A percentile compares a stretch with the other conserved stretches of the same genome.
Conservation (phyloP, 768 basidiomycete genomes). For the Mycena filopes region DNA sequence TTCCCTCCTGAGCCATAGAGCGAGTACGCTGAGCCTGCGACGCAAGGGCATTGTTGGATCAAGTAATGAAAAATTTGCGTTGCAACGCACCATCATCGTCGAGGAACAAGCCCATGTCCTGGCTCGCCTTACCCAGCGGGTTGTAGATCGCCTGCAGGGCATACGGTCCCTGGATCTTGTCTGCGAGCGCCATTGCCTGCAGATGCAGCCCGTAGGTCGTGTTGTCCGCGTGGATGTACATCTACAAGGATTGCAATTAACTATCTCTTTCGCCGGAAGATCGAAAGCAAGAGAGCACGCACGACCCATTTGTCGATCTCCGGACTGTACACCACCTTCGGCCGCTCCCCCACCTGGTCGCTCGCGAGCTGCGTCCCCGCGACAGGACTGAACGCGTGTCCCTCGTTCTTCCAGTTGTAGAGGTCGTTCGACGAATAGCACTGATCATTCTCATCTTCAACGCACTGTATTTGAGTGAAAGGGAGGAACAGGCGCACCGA, state of each 20-base stretch:
- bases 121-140: constrained; percentile 23
- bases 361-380: constrained; percentile 24
- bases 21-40: constrained; percentile 21
- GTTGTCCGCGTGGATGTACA: constrained; percentile 27
- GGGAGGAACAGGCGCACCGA: constrained; percentile 15
- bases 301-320: constrained; percentile 23
- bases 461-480: constrained; percentile 4
- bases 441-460: constrained; percentile 19
- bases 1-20: constrained; percentile 26
- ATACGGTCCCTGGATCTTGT: constrained; percentile 23
- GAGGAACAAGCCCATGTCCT: constrained; percentile 27
- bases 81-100: constrained; percentile 23
- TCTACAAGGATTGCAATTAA: constrained; percentile 17
- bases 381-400: constrained; percentile 22
- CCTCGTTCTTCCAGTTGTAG: constrained; percentile 28
- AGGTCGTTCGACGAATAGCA: constrained; percentile 27
- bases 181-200: constrained; percentile 23
- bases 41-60: constrained; percentile 10
- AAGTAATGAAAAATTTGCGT: constrained; percentile 10
- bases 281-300: constrained; percentile 15
- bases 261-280: constrained; percentile 9
- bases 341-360: constrained; percentile 25
- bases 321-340: constrained; percentile 28
- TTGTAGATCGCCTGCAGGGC: constrained; percentile 26
- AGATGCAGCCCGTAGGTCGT: constrained; percentile 27